phyloP scores from a whole-genome alignment of 192 early-diverging fungal genomes.

The Gaertneriomyces semiglobifer region DNA sequence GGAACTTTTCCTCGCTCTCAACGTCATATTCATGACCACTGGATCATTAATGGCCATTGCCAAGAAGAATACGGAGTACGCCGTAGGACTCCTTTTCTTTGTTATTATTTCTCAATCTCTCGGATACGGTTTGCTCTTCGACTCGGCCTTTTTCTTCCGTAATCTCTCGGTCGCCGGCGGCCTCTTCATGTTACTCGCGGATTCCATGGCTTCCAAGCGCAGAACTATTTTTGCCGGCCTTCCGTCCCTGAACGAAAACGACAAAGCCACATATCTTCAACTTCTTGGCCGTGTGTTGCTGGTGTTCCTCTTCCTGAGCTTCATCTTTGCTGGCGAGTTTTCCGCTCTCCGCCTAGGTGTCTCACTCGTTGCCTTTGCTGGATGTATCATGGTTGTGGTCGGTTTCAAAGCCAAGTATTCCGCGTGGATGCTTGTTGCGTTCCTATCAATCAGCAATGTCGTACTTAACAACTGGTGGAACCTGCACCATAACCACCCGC shows the following conservation, averaged over 20 bases:
- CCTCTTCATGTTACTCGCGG: constrained; percentile 90
- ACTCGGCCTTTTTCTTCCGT: constrained; percentile 85
- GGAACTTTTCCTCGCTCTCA: constrained; percentile 81
- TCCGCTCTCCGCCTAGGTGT: constrained; percentile 66
- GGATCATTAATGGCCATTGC: constrained; percentile 81
- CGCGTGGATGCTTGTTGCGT: constrained; percentile 86
- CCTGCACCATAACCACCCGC: constrained; percentile 70
- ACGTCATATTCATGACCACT: constrained; percentile 79
- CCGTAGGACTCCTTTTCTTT: constrained; percentile 74
- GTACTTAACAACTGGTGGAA: constrained; percentile 97
- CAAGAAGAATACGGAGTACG: constrained; percentile 76
- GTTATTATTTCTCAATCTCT: constrained; percentile 86
- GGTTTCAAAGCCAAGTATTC: constrained; percentile 98
- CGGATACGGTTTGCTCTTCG: constrained; percentile 92
- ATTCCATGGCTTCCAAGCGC: constrained; percentile 64
- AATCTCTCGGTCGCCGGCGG: constrained; percentile 92
- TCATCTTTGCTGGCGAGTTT: constrained; percentile 82
- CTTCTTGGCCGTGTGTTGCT: constrained; percentile 88
- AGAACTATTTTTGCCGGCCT: constrained; percentile 78
- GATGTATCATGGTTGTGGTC: constrained; percentile 91
- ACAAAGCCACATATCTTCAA: constrained; percentile 87
- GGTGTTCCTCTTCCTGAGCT: constrained; percentile 88
- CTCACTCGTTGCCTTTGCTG: constrained; percentile 69
- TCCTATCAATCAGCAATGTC: constrained; percentile 87
- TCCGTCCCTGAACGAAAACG: constrained; percentile 77